Conservation (phyloP, 176 grass and related monocot genomes). For the Leersia perrieri region DNA sequence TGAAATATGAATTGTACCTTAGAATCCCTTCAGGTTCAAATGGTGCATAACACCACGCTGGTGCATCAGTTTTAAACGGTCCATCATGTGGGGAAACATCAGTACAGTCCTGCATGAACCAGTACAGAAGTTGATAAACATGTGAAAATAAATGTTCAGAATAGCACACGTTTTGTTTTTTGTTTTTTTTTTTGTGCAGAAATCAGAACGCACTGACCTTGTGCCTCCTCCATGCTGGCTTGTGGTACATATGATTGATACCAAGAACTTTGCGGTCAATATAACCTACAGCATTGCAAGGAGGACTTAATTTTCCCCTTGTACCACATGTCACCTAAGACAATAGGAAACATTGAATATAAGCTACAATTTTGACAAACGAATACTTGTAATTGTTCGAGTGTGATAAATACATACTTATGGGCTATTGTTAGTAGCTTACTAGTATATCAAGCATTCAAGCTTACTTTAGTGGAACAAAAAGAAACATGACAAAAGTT, state of each 20-base stretch:
- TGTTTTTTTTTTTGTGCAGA: not conserved
- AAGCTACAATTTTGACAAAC: not conserved
- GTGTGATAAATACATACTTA: not conserved
- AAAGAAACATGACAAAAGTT: not conserved
- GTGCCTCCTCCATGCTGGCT: slow-evolving; percentile 83
- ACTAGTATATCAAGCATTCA: not conserved
- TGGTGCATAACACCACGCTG: slow-evolving; percentile 78
- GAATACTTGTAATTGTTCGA: not conserved
- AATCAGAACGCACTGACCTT: slow-evolving; percentile 43
- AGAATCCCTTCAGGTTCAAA: slow-evolving; percentile 93
- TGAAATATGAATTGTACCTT: slow-evolving; percentile 42
- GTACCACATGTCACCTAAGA: slow-evolving; percentile 87
- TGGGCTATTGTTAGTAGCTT: not conserved
- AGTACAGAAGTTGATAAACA: not conserved
- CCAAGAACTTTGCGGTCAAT: slow-evolving; percentile 75
- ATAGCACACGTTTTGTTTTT: not conserved
- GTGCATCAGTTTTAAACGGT: slow-evolving; percentile 61
- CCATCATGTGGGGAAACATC: slow-evolving; percentile 75
- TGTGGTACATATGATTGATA: slow-evolving; percentile 87
- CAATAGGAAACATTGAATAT: slow-evolving; percentile 12
- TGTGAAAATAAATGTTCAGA: not conserved
- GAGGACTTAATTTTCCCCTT: slow-evolving; percentile 62
- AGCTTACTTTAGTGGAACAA: not conserved
- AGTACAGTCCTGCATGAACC: slow-evolving; percentile 68
- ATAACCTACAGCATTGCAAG: slow-evolving; percentile 92